Evolutionary conservation across 306 rosid genomes (phyloP).

Genomic region (Pyrus betulifolia): DNA sequence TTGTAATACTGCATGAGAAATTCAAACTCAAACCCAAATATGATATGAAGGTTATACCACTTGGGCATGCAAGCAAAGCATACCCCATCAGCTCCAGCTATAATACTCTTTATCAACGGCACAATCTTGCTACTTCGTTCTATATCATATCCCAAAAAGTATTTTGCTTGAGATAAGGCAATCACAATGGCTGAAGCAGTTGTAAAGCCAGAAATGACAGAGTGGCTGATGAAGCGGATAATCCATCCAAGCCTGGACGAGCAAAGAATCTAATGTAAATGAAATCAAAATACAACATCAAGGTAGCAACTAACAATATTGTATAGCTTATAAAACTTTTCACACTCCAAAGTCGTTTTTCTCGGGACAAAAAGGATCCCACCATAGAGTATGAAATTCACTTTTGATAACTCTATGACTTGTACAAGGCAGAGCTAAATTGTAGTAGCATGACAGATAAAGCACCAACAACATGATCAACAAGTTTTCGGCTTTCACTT

Average conservation of each 20-base stretch:
- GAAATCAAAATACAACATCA: background rate
- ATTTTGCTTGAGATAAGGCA: slow-evolving; percentile 89
- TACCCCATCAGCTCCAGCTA: slow-evolving; percentile 88
- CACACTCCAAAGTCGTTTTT: background rate
- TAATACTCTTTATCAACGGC: slow-evolving; percentile 78
- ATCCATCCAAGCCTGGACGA: slow-evolving; percentile 95
- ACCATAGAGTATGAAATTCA: background rate
- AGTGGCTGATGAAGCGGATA: slow-evolving; percentile 94
- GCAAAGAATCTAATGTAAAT: slow-evolving; percentile 13
- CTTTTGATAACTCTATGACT: background rate
- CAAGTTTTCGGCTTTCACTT: background rate
- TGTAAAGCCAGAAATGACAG: slow-evolving; percentile 98
- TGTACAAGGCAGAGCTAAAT: background rate
- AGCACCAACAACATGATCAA: background rate
- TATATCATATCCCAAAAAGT: slow-evolving; percentile 78
- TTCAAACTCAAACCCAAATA: slow-evolving; percentile 3
- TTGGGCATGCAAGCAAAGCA: slow-evolving; percentile 21
- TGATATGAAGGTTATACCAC: slow-evolving; percentile 20
- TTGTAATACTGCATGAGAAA: background rate
- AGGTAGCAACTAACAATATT: background rate
- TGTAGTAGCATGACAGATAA: background rate
- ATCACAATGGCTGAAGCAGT: slow-evolving; percentile 91
- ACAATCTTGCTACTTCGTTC: slow-evolving; percentile 77
- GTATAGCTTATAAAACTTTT: background rate
- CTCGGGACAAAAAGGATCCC: background rate